A percentile compares a stretch with the other conserved stretches of the same genome.
These are phyloP conservation scores for Pichia nanzhaoensis DNA, from an alignment of 805 yeast species.

Conservation along the genomic window DNA sequence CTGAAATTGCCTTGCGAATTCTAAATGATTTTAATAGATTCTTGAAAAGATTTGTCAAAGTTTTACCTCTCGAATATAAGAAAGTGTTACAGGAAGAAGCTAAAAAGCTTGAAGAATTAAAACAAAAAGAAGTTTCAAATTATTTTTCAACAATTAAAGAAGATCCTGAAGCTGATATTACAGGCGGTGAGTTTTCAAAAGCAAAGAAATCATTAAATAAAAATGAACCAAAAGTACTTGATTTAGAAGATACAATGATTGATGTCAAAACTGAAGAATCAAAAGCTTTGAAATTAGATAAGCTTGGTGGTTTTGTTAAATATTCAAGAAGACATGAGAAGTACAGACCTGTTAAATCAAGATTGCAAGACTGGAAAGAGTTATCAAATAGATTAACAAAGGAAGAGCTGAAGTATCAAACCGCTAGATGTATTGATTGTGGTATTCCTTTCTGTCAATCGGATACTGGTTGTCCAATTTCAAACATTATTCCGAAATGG, in stretches of 20 bases:
- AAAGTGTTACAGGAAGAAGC: conserved; percentile 78
- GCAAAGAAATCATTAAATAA: conserved; percentile 35
- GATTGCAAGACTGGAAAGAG: conserved; percentile 91
- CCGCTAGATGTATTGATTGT: conserved; percentile 99
- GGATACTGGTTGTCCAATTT: conserved; percentile 96
- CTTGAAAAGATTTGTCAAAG: conserved; percentile 86
- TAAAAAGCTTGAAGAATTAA: conserved; percentile 53
- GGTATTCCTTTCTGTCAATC: conserved; percentile 99
- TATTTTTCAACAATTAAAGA: conserved; percentile 68
- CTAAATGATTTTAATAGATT: conserved; percentile 83
- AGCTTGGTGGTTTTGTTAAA: conserved; percentile 86
- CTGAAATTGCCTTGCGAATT: conserved; percentile 80
- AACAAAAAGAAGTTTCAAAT: conserved; percentile 56
- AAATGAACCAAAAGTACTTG: conserved; percentile 78
- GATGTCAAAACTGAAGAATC: conserved; percentile 62
- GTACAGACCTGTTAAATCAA: conserved; percentile 68
- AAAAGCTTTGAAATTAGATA: conserved; percentile 63
- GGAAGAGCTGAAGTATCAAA: conserved; percentile 82
- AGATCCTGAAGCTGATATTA: conserved; percentile 78
- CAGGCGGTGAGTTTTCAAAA: conserved; percentile 78
- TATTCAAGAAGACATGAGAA: conserved; percentile 84
- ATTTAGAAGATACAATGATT: conserved; percentile 80
- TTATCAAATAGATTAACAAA: conserved; percentile 72
- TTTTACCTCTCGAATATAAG: conserved; percentile 87
- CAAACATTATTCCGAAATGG: conserved; percentile 97